Conservation (phyloP, 345 rosid species). For the Eucalyptus cloeziana region DNA sequence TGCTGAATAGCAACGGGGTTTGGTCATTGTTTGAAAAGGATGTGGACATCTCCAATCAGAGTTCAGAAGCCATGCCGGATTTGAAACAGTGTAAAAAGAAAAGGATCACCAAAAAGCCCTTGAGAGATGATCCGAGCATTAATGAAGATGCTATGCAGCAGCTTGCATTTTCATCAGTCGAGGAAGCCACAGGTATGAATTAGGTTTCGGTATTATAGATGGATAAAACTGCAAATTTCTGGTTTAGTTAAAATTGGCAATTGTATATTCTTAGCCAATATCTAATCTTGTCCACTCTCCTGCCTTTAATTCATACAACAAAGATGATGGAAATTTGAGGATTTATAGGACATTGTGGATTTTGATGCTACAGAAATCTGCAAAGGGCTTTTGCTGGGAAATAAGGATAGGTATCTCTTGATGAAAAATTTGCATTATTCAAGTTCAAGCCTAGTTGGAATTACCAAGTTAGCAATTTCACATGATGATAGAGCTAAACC, state of each 20-base stretch:
- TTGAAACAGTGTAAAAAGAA: constrained; percentile 11
- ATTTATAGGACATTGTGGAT: background rate
- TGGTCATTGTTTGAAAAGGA: constrained; percentile 70
- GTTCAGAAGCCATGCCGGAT: constrained; percentile 1
- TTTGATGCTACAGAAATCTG: background rate
- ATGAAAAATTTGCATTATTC: background rate
- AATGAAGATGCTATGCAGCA: constrained; percentile 30
- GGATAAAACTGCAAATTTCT: background rate
- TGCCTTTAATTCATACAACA: background rate
- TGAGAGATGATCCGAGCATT: background rate
- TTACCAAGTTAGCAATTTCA: background rate
- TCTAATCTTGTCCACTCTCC: background rate
- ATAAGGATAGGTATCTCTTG: background rate
- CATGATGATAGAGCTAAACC: background rate
- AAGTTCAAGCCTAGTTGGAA: background rate
- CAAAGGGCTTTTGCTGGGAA: background rate
- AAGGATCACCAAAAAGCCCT: constrained; percentile 5
- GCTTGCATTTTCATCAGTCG: constrained; percentile 50
- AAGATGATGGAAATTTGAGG: background rate
- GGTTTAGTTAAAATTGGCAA: background rate
- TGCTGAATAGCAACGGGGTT: constrained; percentile 26
- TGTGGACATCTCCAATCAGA: constrained; percentile 4
- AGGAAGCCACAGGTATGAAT: constrained; percentile 38
- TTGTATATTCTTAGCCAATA: background rate
- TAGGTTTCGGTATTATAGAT: background rate